Base-by-base conservation (phyloP, 257 asterid genomes). In the Rehmannia glutinosa region DNA sequence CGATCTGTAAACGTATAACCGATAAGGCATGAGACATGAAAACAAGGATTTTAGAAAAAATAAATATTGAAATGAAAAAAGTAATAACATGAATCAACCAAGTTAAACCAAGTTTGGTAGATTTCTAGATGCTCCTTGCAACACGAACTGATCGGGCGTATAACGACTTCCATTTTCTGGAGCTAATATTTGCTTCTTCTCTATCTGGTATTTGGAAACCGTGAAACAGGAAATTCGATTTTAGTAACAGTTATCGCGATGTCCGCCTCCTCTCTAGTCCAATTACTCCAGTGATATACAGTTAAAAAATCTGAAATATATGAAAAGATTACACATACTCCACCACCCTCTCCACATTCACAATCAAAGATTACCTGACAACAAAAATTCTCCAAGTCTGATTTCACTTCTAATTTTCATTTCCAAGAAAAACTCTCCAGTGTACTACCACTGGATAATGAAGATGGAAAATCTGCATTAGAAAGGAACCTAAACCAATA, bases 81-180 rank as follows among this genome's bases (percentile, higher is more conserved):
- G 42, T 5, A 3, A 11, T n/a, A 8, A 92, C 99, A 97, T 79
- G 97, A 86, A 85, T 93, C 99, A 24, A 83, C 96, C 54, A 72
- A 51, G 67, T 42, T 76, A 77, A 93, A 93, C 97, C 97, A 93
- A 27, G 73, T 74, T 56, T 85, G 92, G 45, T 88, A 93, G 53
- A 86, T 54, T 52, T 81, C 78, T 16, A 75, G 88, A n/a, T 79
- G 76, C 51, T 88, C 92, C 64, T 84, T 88, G 0, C 87, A 72
- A 41, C 82, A 86, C 3, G 63, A 69, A 67, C 52, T 12, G 15
- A 71, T 54, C 2, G 85, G 52, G 52, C 69, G 78, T 13, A 87
- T 76, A 15, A 59, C 77, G 59, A 73, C 74, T 73, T 84, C 90
- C 88, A 82, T 81, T 57, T 16, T 45, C 21, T 23, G 58, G n/a